A percentile compares a stretch with the other conserved stretches of the same genome.
Conservation (phyloP, 441 rosid species). For the Pelargonium cotyledonis region DNA sequence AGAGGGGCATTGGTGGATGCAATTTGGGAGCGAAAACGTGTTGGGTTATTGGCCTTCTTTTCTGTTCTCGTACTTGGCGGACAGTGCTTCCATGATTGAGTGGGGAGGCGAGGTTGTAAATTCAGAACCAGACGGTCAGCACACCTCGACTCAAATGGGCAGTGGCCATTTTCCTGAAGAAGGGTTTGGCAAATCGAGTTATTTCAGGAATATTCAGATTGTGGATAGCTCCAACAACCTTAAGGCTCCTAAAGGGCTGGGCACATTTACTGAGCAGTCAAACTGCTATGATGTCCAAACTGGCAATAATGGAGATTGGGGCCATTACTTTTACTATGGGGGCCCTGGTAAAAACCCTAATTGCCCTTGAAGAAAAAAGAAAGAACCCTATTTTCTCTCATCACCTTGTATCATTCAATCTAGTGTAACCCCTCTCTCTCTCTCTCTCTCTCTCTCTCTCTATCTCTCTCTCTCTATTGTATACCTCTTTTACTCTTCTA, state of each 20-base stretch:
- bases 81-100: constrained; percentile 91
- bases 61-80: constrained; percentile 84
- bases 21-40: constrained; percentile 75
- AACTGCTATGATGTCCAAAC: constrained; percentile 90
- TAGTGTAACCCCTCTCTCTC: constrained; percentile 28
- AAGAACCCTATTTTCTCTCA: constrained; percentile 1
- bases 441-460: too few relatives aligned
- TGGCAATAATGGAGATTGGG: constrained; percentile 86
- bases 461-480: too few relatives aligned
- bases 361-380: constrained; percentile 37
- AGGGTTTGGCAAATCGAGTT: constrained; percentile 88
- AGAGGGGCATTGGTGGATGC: constrained; percentile 99
- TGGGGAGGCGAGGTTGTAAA: constrained; percentile 99
- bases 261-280: constrained; percentile 83
- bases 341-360: constrained; percentile 91
- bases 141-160: constrained; percentile 96
- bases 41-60: constrained; percentile 95
- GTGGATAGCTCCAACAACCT: constrained; percentile 90
- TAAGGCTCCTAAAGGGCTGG: constrained; percentile 78
- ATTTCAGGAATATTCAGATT: constrained; percentile 84
- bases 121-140: constrained; percentile 68
- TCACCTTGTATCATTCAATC: constrained; percentile 53
- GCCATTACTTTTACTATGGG: constrained; percentile 94
- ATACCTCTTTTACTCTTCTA: constrained; percentile 26
- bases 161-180: constrained; percentile 92